Evolutionary conservation across 768 basidiomycete species (phyloP).

Genomic region (Lyophyllum semitale): DNA sequence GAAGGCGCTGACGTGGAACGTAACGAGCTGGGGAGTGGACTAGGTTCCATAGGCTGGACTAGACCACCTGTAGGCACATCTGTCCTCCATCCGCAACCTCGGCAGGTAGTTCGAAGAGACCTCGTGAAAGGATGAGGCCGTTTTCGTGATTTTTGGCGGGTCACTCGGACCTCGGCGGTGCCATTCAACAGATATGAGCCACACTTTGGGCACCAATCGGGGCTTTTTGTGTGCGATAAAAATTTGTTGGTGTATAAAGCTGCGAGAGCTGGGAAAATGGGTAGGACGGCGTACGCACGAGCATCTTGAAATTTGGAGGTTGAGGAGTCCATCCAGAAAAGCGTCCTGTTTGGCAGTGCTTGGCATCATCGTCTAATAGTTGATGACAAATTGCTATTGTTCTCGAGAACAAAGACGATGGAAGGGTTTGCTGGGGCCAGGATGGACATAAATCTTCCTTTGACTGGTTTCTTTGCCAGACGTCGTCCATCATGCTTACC

Average conservation of each 20-base stretch:
- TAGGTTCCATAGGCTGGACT: not conserved
- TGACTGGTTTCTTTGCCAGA: constrained; percentile 5
- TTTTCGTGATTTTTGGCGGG: constrained; percentile 28
- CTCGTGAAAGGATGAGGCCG: constrained; percentile 17
- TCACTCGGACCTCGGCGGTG: constrained; percentile 35
- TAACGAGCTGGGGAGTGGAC: constrained; percentile 8
- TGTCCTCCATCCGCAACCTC: constrained; percentile 27
- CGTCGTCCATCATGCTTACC: constrained; percentile 21
- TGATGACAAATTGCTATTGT: constrained; percentile 18
- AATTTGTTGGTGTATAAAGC: constrained; percentile 58
- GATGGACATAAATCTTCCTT: constrained; percentile 12
- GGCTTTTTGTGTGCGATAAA: constrained; percentile 23
- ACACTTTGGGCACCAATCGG: constrained; percentile 50
- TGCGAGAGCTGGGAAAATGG: constrained; percentile 58
- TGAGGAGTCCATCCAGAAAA: constrained; percentile 21
- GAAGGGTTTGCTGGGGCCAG: not conserved
- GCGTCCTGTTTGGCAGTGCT: constrained; percentile 1
- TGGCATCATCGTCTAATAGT: not conserved
- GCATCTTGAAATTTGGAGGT: constrained; percentile 48
- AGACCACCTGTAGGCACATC: constrained; percentile 18
- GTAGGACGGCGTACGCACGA: constrained; percentile 49
- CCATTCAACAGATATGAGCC: constrained; percentile 49
- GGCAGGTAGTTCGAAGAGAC: constrained; percentile 29
- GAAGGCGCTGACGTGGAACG: constrained; percentile 10
- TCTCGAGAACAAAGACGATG: constrained; percentile 20